phyloP scores from a whole-genome alignment of 2,329 filamentous ascomycete species.

The Corinectria fuckeliana region DNA sequence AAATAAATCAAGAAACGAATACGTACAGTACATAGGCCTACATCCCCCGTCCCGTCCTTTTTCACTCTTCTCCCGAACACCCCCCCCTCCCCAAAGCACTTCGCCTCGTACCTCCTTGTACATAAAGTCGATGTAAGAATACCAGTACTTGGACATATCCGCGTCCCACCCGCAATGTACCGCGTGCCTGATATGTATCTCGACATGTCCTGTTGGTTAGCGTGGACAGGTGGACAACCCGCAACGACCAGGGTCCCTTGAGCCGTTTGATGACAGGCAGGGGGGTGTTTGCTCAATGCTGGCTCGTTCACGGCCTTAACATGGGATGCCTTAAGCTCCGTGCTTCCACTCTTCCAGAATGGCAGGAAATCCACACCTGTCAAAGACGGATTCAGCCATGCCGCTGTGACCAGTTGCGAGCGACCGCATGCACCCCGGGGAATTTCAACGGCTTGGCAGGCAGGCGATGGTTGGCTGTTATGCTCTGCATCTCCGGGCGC shows the following conservation, averaged over 20 bases:
- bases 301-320: background rate
- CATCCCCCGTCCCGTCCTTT: background rate
- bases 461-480: conserved; percentile 9
- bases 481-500: conserved; percentile 6
- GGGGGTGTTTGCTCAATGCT: background rate
- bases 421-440: conserved; percentile 10
- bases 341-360: background rate
- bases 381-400: background rate
- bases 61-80: background rate
- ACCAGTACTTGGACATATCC: background rate
- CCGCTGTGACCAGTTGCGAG: no score
- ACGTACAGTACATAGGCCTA: background rate
- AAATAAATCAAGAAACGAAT: background rate
- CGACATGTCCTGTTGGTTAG: conserved; percentile 1
- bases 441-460: conserved; percentile 14
- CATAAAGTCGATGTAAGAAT: background rate
- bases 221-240: background rate
- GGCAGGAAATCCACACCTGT: conserved; percentile 2
- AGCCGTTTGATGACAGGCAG: conserved; percentile 1
- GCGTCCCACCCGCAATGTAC: conserved; percentile 4
- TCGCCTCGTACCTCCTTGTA: no score
- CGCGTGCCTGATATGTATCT: background rate
- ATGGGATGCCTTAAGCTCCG: background rate
- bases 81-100: conserved; percentile 1
- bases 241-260: background rate